Evolutionary conservation across 2,329 filamentous ascomycete species (phyloP).

Genomic region (Cercospora beticola): DNA sequence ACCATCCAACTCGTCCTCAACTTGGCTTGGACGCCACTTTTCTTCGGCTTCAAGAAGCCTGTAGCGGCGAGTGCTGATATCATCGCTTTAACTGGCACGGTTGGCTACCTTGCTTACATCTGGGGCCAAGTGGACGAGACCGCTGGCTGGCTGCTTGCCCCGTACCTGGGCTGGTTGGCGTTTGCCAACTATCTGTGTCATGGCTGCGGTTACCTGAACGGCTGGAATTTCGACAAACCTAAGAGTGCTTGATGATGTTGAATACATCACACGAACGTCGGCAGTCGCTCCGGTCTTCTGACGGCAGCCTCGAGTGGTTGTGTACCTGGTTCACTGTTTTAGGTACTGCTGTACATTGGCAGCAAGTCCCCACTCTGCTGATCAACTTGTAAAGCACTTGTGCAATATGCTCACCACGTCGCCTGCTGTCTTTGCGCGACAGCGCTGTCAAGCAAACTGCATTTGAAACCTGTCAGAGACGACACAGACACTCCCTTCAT

Average conservation of each 20-base stretch:
- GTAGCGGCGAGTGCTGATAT: constrained; percentile 75
- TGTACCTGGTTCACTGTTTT: not conserved
- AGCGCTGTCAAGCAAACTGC: not conserved
- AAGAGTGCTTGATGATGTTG: not conserved
- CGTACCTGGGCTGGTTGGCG: constrained; percentile 81
- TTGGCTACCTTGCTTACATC: constrained; percentile 70
- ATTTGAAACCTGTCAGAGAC: not conserved
- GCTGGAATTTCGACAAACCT: constrained; percentile 40
- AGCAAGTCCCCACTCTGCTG: not conserved
- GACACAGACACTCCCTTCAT: not conserved
- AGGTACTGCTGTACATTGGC: not conserved
- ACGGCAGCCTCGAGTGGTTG: not conserved
- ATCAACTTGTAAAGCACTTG: not conserved
- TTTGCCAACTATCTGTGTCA: constrained; percentile 78
- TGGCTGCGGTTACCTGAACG: constrained; percentile 44
- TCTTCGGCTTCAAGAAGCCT: constrained; percentile 76
- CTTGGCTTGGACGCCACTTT: constrained; percentile 86
- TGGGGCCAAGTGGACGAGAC: constrained; percentile 73
- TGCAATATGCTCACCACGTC: not conserved
- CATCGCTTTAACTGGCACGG: constrained; percentile 67
- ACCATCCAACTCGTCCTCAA: constrained; percentile 83
- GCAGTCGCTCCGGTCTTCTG: not conserved
- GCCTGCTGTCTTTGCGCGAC: not conserved
- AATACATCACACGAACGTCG: not conserved
- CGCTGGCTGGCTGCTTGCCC: constrained; percentile 71